These are phyloP conservation scores for Nannochloris sp. DNA, from an alignment of 139 green algal genomes.

Conservation along the genomic window DNA sequence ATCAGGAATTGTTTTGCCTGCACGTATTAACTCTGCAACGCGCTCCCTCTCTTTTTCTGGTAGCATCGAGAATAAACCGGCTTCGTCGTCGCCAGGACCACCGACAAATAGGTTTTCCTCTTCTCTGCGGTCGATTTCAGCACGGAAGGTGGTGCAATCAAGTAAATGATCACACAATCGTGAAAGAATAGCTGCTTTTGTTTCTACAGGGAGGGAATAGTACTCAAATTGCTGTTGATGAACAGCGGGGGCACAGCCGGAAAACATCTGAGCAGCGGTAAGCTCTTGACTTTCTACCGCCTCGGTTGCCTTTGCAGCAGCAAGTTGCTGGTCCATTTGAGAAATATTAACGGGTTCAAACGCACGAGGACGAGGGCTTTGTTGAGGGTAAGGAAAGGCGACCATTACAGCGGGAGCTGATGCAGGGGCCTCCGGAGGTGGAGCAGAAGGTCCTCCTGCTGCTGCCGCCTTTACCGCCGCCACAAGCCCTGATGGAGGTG, in stretches of 20 bases:
- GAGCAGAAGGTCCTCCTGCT: too few relatives aligned
- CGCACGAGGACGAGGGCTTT: background rate
- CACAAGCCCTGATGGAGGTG: too few relatives aligned
- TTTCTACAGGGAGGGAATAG: conserved; percentile 30
- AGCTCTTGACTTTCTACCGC: too few relatives aligned
- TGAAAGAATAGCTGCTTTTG: conserved; percentile 40
- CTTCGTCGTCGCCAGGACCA: conserved; percentile 36
- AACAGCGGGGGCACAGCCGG: too few relatives aligned
- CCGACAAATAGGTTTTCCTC: conserved; percentile 32
- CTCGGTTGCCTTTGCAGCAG: too few relatives aligned
- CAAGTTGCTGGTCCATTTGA: background rate
- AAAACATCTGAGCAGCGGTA: too few relatives aligned
- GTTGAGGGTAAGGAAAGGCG: too few relatives aligned
- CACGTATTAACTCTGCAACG: conserved; percentile 15
- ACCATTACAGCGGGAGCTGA: too few relatives aligned
- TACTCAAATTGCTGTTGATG: conserved; percentile 28
- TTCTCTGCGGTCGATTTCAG: conserved; percentile 65
- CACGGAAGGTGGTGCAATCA: conserved; percentile 38
- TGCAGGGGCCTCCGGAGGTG: too few relatives aligned
- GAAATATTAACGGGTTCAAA: background rate
- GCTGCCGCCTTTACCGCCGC: too few relatives aligned
- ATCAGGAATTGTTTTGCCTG: conserved; percentile 15
- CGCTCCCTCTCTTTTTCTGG: conserved; percentile 27
- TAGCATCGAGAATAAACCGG: conserved; percentile 46
- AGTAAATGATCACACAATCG: conserved; percentile 48